These are phyloP conservation scores for Monosporascus sp. DNA, from an alignment of 2,329 filamentous ascomycete species.

Conservation along the genomic window DNA sequence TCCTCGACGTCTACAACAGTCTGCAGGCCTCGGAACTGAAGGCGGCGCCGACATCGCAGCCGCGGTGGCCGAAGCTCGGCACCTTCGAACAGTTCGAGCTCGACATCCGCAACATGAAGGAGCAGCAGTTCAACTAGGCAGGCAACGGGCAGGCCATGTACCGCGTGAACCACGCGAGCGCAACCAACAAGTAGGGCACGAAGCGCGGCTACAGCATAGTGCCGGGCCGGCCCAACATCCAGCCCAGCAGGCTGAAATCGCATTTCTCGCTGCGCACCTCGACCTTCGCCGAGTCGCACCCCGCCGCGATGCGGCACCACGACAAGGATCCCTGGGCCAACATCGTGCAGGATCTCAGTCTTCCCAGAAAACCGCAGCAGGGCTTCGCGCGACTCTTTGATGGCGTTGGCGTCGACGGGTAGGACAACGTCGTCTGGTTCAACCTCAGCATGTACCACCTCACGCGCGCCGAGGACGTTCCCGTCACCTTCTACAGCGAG, in stretches of 20 bases:
- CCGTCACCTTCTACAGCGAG: conserved; percentile 30
- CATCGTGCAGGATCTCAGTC: conserved; percentile 26
- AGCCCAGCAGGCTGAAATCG: conserved; percentile 30
- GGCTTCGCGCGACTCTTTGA: conserved; percentile 40
- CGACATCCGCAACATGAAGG: conserved; percentile 22
- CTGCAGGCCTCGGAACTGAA: conserved; percentile 24
- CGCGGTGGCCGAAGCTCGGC: conserved; percentile 29
- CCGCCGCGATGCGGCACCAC: conserved; percentile 37
- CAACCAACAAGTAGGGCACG: conserved; percentile 36
- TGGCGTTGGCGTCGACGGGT: conserved; percentile 35
- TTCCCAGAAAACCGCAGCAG: conserved; percentile 30
- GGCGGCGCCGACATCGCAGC: conserved; percentile 17
- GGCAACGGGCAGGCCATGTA: conserved; percentile 34
- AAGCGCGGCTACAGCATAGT: conserved; percentile 38
- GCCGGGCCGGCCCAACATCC: conserved; percentile 28
- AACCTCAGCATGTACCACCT: conserved; percentile 49
- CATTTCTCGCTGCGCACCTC: conserved; percentile 29
- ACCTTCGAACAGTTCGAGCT: conserved; percentile 25
- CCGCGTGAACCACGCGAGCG: conserved; percentile 29
- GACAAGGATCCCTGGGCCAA: conserved; percentile 39
- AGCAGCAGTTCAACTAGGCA: conserved; percentile 27
- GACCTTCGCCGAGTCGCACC: conserved; percentile 31
- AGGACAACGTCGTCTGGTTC: conserved; percentile 42
- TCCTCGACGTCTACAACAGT: conserved; percentile 21
- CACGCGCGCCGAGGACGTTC: conserved; percentile 34